Base-by-base conservation (phyloP, 257 asterid species). In the Dorcoceras hygrometricum region DNA sequence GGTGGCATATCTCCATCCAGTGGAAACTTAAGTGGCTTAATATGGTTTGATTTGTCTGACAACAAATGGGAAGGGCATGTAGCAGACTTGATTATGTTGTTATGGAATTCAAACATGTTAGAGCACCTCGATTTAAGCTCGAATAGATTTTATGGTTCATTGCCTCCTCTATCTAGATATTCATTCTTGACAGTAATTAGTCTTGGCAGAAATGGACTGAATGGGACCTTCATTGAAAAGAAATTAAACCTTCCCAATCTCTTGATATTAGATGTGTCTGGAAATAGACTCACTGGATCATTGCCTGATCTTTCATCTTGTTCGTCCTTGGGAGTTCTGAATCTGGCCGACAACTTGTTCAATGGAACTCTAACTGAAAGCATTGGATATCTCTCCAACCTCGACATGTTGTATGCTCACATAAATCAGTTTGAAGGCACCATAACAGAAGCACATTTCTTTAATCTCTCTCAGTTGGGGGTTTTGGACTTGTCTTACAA, bases 341-440 rank as follows among this genome's bases (percentile, higher is more conserved):
- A 12, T n/a, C 28, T 74, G 9, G 3, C 43, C 18, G 0, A 14
- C 4, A 75, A 75, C 70, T 43, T 53, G 23, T 67, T 67, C 24
- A 59, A 57, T 46, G 74, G 70, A 50, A 50, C 24, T 5, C 29
- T 71, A 6, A 36, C 78, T 2, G 43, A 73, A 39, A 64, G 66
- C 23, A 26, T 76, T 9, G 63, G 75, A 3, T 64, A 64, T 48
- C 75, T 76, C 57, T 76, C 61, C 55, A 62, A 68, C 39, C 54
- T 76, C 2, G 25, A 28, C 2, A 0, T 0, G 8, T 53, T 76
- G 68, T 24, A 54, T 46, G 63, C 68, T n/a, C 1, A 5, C 54
- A 61, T 68, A 54, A 73, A 67, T 62, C 19, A 51, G 4, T 55
- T 73, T 0, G 65, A 62, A 73, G 78, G 68, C 26, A 16, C 12